Percentiles rank a stretch among this genome's conserved stretches.
These are phyloP conservation scores for Claviceps spartinae DNA, from an alignment of 2,329 filamentous ascomycete genomes.

Conservation along the genomic window DNA sequence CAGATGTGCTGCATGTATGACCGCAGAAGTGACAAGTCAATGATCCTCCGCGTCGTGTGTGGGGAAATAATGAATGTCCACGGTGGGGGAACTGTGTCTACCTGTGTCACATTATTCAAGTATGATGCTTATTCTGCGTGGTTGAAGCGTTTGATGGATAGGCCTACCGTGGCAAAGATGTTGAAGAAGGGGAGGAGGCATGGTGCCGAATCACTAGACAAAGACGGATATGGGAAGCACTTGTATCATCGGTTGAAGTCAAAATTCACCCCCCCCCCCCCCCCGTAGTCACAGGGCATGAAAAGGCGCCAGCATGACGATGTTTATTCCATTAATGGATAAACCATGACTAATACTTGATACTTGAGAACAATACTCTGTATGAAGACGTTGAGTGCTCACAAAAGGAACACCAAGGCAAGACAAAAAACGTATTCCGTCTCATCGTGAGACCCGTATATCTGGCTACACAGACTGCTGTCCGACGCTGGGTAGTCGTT, in stretches of 20 bases:
- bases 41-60: too few species aligned
- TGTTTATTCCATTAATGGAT: background rate
- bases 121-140: slow-evolving; percentile 3
- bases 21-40: too few species aligned
- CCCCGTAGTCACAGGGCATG: too few species aligned
- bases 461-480: background rate
- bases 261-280: too few species aligned
- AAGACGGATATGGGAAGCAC: too few species aligned
- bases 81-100: too few species aligned
- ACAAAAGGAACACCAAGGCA: background rate
- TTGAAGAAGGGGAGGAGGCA: slow-evolving; percentile 2
- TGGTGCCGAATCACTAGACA: background rate
- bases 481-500: background rate
- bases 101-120: background rate
- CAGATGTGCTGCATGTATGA: too few species aligned
- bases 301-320: too few species aligned
- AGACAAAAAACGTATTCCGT: too few species aligned
- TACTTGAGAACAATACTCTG: background rate
- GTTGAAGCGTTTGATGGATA: slow-evolving; percentile 1
- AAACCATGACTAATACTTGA: background rate
- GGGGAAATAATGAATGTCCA: too few species aligned
- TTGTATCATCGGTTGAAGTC: too few species aligned
- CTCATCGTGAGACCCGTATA: background rate
- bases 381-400: background rate
- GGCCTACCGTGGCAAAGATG: slow-evolving; percentile 1